A percentile compares a stretch with the other conserved stretches of the same genome.
Conservation (phyloP, 2,329 filamentous ascomycete genomes). For the Diplodia sapinea region DNA sequence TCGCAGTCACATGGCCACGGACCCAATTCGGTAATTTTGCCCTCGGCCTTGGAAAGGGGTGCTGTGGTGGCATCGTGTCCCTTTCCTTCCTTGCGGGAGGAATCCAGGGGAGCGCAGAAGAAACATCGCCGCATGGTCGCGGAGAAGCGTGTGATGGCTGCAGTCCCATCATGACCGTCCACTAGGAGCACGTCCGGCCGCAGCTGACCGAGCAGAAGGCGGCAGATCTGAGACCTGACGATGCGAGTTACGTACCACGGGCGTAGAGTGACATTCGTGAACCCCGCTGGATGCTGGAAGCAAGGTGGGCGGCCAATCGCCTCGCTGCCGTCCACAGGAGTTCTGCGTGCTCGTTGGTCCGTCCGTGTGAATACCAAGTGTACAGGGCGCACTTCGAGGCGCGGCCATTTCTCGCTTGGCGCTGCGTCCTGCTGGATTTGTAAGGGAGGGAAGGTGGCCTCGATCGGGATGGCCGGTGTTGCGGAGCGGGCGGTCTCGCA, state of each 20-base stretch:
- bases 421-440: neutral
- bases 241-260: constrained; percentile 21
- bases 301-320: neutral
- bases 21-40: constrained; percentile 18
- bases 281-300: neutral
- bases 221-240: constrained; percentile 15
- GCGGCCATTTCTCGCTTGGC: constrained; percentile 12
- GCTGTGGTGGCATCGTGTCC: constrained; percentile 8
- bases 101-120: constrained; percentile 3
- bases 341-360: constrained; percentile 6
- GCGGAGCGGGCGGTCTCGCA: neutral
- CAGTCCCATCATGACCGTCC: neutral
- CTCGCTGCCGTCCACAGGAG: neutral
- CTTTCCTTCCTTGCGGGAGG: neutral
- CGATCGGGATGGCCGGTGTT: neutral
- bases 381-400: constrained; percentile 12
- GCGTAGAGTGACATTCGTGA: constrained; percentile 25
- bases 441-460: neutral
- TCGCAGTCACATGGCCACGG: constrained; percentile 18
- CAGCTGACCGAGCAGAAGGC: constrained; percentile 14
- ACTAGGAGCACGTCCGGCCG: neutral
- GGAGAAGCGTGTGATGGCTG: neutral
- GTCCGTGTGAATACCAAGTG: neutral
- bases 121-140: constrained; percentile 1
- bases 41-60: constrained; percentile 17